phyloP scores from a whole-genome alignment of 805 yeast species.

The Nakazawaea pomicola region DNA sequence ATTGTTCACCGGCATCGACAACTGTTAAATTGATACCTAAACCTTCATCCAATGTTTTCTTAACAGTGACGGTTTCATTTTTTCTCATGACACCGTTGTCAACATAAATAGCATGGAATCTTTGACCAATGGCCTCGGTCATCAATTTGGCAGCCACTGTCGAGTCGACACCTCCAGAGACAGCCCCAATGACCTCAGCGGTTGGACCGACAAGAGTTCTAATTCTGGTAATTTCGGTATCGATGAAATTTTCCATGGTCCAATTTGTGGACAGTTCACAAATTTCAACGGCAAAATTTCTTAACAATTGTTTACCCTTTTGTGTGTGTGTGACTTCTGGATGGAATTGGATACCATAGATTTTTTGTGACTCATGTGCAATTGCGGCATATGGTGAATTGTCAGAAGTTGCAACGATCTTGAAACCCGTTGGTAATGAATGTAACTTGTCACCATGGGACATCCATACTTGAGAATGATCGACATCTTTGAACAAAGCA shows the following conservation, averaged over 20 bases:
- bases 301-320: slow-evolving; percentile 81
- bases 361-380: slow-evolving; percentile 63
- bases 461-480: slow-evolving; percentile 98
- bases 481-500: slow-evolving; percentile 81
- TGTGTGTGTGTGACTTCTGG: slow-evolving; percentile 97
- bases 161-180: slow-evolving; percentile 98
- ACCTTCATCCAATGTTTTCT: slow-evolving; percentile 86
- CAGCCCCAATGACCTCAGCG: slow-evolving; percentile 99
- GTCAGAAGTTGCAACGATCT: slow-evolving; percentile 82
- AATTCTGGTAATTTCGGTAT: slow-evolving; percentile 92
- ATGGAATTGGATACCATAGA: slow-evolving; percentile 97
- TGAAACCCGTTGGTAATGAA: slow-evolving; percentile 85
- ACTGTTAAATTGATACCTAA: slow-evolving; percentile 93
- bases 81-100: slow-evolving; percentile 97
- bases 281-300: slow-evolving; percentile 88
- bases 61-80: slow-evolving; percentile 86
- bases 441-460: slow-evolving; percentile 96
- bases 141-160: slow-evolving; percentile 98
- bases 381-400: slow-evolving; percentile 97
- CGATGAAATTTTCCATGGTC: slow-evolving; percentile 98
- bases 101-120: slow-evolving; percentile 97
- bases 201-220: slow-evolving; percentile 90
- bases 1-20: slow-evolving; percentile 89
- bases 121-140: slow-evolving; percentile 97
- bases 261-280: slow-evolving; percentile 87